phyloP scores from a whole-genome alignment of 257 asterid species.

The Nicotiana obtusifolia region DNA sequence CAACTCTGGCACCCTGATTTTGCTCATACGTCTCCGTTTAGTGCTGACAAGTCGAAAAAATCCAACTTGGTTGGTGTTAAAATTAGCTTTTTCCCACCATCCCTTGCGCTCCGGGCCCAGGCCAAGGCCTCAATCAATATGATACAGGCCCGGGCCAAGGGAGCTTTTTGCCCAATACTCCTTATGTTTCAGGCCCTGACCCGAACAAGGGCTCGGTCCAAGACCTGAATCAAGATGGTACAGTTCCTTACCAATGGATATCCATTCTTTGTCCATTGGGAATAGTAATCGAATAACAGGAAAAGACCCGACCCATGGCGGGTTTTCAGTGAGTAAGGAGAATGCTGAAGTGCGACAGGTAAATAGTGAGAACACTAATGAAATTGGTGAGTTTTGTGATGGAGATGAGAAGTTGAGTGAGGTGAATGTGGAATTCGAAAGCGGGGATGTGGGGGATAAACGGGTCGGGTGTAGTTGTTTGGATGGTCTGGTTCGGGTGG shows the following conservation, averaged over 20 bases:
- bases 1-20: conserved; percentile 69
- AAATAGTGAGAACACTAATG: neutral
- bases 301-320: neutral
- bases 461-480: neutral
- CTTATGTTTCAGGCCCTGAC: too few species aligned
- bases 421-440: conserved; percentile 63
- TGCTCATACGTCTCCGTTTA: conserved; percentile 50
- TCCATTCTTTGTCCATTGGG: too few species aligned
- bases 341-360: neutral
- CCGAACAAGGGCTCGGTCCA: too few species aligned
- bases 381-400: conserved; percentile 11
- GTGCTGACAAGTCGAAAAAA: conserved; percentile 12
- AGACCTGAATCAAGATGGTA: conserved; percentile 10
- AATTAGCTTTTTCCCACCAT: conserved; percentile 47
- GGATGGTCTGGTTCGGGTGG: neutral
- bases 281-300: too few species aligned
- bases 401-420: conserved; percentile 45
- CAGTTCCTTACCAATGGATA: neutral
- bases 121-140: neutral
- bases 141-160: too few species aligned
- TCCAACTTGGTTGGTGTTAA: conserved; percentile 49
- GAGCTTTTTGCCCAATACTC: too few species aligned
- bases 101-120: conserved; percentile 14
- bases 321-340: neutral
- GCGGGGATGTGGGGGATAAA: neutral